Base-by-base conservation (phyloP, 169 alveolate genomes). In the Cryptosporidium meleagridis region DNA sequence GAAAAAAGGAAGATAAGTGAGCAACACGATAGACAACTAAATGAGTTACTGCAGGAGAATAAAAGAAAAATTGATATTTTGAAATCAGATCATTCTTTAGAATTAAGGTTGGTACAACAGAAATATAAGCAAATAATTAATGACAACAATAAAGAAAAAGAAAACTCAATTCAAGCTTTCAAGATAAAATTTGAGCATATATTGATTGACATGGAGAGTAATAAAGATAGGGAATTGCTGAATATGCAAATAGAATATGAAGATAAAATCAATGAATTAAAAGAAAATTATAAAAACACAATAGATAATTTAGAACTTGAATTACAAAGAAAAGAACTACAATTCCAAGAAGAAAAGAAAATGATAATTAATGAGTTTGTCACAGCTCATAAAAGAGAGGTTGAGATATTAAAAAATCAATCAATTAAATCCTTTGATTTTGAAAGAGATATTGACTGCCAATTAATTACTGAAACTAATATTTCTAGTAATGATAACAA, bases 31-130 rank as follows among this genome's bases (percentile, higher is more conserved):
- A 80, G 65, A 65, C 89, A 80, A 62, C 29, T 80, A 21, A 80
- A 80, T 41, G 89, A 80, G 33, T 29, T 80, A 12, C 23, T 80
- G 4, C 80, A 80, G 37, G 89, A 80, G 37, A 80, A 44, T n/a
- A 80, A 80, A 65, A 80, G 89, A 48, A 80, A 80, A 48, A 65
- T 80, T 16, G 89, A 80, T 21, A 80, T 67, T 23, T 18, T 80
- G 48, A 80, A 80, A 33, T 80, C 89, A 26, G 89, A 80, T 21
- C 89, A 80, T 31, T 65, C 75, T 45, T 35, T 80, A 61, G 89
- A 80, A 62, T 51, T 80, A 80, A 80, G 89, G 37, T 59, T 80
- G 62, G 75, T 80, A 18, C 89, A 80, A 44, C 89, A 80, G 51
- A 80, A 80, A 80, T 80, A 80, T 67, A 80, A 80, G 41, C 89